Evolutionary conservation across 202 grass and related monocot genomes (phyloP), one percentile per base, ranked within the genome.

Genomic region (Schoenoplectus tabernaemontani): DNA sequence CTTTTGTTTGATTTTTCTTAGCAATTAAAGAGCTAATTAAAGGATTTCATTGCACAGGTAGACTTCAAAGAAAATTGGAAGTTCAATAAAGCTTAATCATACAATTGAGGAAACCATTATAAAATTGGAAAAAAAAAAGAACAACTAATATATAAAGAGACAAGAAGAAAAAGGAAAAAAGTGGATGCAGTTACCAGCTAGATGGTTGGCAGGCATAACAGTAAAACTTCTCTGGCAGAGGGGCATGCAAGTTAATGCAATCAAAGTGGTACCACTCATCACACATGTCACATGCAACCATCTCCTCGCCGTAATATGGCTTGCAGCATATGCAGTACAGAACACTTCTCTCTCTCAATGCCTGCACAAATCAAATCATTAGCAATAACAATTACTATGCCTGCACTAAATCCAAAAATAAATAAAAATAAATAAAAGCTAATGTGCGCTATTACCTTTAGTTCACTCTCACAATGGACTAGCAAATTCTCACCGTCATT

Each of bases 211-310:
- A 97, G 23, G 89, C 91, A 65, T 83, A 83, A 60, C 94, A 97
- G 78, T 88, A 85, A 56, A 92, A 97, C 48, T 81, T 87, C 71
- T 90, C 76, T 19, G 86, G 87, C 70, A 85, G 73, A 61, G 89
- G 89, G 19, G 67, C 84, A 69, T 42, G 26, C 72, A 97, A 81
- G 67, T 93, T 87, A 57, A 97, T 90, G 81, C 94, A 97, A 77
- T 97, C 87, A 83, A 97, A 97, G 77, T 97, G 91, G 50, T 97
- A 93, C 94, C 94, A 97, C 66, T 97, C 91, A 1, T 97, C 91
- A 50, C 94, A 97, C 73, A 90, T 86, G 83, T 97, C 94, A 34
- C 94, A 97, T 37, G 94, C 94, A 75, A 97, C 90, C 94, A 97
- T 97, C 34, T 91, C 86, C 81, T 82, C 88, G 37, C 91, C 85